Evolutionary conservation across 192 early-diverging fungal genomes (phyloP).

Genomic region (Umbelopsis sp.): DNA sequence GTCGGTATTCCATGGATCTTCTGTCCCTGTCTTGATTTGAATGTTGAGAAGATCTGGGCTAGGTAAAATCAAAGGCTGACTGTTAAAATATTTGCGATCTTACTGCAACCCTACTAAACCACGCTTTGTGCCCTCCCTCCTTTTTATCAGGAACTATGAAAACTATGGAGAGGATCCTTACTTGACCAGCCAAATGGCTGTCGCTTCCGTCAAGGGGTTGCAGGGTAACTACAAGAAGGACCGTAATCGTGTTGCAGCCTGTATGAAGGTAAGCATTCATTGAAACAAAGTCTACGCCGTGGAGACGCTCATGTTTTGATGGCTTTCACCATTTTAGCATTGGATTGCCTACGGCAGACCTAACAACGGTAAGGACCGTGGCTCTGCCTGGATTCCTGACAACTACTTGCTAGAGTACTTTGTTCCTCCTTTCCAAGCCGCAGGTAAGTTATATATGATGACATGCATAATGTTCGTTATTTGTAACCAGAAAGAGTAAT

Average conservation of each 20-base stretch:
- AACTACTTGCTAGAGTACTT: slow-evolving; percentile 61
- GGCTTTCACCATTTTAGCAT: neutral
- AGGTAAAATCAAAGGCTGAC: neutral
- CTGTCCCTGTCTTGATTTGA: slow-evolving; percentile 55
- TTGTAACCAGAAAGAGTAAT: neutral
- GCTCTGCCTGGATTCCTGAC: slow-evolving; percentile 34
- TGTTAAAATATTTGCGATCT: no score
- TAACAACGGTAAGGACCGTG: slow-evolving; percentile 23
- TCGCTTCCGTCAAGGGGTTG: slow-evolving; percentile 54
- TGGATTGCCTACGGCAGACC: slow-evolving; percentile 1
- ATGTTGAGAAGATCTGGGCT: slow-evolving; percentile 55
- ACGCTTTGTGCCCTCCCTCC: slow-evolving; percentile 56
- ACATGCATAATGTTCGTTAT: neutral
- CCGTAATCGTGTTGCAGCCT: slow-evolving; percentile 60
- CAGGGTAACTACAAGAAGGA: slow-evolving; percentile 70
- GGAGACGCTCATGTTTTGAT: no score
- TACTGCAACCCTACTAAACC: no score
- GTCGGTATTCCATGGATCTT: slow-evolving; percentile 67
- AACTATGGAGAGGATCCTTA: slow-evolving; percentile 59
- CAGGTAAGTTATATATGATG: slow-evolving; percentile 19
- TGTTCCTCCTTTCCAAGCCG: slow-evolving; percentile 61
- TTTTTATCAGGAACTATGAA: slow-evolving; percentile 60
- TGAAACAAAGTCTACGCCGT: neutral
- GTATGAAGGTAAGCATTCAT: slow-evolving; percentile 46
- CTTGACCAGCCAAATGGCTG: slow-evolving; percentile 53